Evolutionary conservation across 1,284 basidiomycete species (phyloP).

Genomic region (Tilletia indica): DNA sequence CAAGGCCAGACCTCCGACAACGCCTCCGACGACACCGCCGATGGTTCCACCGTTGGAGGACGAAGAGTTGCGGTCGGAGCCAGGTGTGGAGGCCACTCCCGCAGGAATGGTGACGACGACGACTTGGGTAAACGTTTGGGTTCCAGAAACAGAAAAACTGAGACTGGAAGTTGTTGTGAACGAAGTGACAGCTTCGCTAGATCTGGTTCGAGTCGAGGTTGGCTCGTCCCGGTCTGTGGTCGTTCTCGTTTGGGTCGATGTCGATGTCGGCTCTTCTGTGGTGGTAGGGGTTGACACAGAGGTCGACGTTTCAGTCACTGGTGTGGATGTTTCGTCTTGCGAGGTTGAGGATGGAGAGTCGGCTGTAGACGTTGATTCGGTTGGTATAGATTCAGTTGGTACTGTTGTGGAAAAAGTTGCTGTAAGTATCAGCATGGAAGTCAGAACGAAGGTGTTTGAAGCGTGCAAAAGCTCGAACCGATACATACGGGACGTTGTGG

Average conservation of each 20-base stretch:
- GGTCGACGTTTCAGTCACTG: background rate
- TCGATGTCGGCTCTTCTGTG: background rate
- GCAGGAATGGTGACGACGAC: slow-evolving; percentile 35
- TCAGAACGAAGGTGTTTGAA: too few species aligned
- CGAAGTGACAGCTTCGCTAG: slow-evolving; percentile 23
- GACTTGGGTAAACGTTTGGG: slow-evolving; percentile 27
- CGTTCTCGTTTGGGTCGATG: slow-evolving; percentile 13
- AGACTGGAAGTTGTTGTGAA: slow-evolving; percentile 26
- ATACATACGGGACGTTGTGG: background rate
- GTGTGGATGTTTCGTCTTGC: background rate
- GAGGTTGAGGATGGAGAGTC: slow-evolving; percentile 2
- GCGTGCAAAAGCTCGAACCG: too few species aligned
- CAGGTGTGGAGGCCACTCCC: slow-evolving; percentile 28
- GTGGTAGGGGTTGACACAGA: background rate
- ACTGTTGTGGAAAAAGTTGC: too few species aligned
- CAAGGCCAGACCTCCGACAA: slow-evolving; percentile 39
- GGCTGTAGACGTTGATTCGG: background rate
- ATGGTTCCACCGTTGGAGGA: slow-evolving; percentile 41
- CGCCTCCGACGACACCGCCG: slow-evolving; percentile 46
- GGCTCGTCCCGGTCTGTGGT: slow-evolving; percentile 1
- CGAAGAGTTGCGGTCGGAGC: slow-evolving; percentile 28
- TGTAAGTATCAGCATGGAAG: too few species aligned
- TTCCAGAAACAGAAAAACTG: slow-evolving; percentile 30
- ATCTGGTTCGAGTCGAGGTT: slow-evolving; percentile 24
- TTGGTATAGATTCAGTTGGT: too few species aligned